phyloP scores from a whole-genome alignment of 257 asterid species.

The Jaltomata sinuosa region DNA sequence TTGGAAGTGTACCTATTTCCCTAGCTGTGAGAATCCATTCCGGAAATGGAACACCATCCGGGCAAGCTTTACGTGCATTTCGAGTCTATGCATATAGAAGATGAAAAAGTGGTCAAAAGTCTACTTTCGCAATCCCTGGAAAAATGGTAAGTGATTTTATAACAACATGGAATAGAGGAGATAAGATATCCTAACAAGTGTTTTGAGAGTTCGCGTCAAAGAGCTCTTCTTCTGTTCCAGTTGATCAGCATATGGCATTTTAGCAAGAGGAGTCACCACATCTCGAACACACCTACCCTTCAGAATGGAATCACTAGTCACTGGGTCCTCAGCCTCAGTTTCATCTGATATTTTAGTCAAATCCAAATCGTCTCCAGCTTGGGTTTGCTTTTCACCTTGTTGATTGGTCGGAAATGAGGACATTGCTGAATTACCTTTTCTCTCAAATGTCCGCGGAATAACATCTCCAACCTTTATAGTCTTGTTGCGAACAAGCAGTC shows the following conservation, averaged over 20 bases:
- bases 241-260: constrained; percentile 81
- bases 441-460: constrained; percentile 66
- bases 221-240: constrained; percentile 72
- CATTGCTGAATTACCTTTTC: constrained; percentile 27
- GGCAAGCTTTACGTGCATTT: constrained; percentile 93
- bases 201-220: constrained; percentile 64
- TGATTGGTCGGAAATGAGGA: constrained; percentile 1
- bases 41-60: constrained; percentile 68
- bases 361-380: constrained; percentile 12
- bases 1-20: constrained; percentile 66
- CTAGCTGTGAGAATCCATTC: constrained; percentile 82
- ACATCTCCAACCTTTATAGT: constrained; percentile 67
- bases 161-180: background rate
- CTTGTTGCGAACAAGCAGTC: constrained; percentile 64
- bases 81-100: constrained; percentile 51
- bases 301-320: constrained; percentile 21
- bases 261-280: constrained; percentile 95
- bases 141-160: background rate
- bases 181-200: constrained; percentile 39
- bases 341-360: constrained; percentile 7
- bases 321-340: constrained; percentile 26
- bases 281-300: constrained; percentile 67
- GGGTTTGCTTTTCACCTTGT: constrained; percentile 18
- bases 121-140: background rate
- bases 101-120: background rate